These are phyloP conservation scores for Mycena rosella DNA, from an alignment of 768 basidiomycete species.

Conservation along the genomic window DNA sequence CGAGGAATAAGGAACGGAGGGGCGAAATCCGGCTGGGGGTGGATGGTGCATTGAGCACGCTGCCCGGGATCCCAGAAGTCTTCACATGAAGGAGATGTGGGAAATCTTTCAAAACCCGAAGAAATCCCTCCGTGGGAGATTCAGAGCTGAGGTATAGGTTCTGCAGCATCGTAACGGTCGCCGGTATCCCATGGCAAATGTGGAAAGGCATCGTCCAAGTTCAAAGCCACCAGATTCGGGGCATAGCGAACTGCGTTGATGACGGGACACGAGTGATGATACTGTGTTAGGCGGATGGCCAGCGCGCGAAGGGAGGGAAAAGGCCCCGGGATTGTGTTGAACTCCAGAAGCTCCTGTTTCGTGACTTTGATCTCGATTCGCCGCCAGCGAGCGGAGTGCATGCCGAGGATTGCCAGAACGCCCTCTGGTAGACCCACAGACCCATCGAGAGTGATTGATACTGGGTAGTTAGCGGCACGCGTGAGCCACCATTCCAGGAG, in stretches of 20 bases:
- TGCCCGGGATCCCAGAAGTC: neutral
- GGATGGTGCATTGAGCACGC: too few species aligned
- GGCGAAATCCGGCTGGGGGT: too few species aligned
- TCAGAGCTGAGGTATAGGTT: neutral
- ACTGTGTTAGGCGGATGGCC: slow-evolving; percentile 29
- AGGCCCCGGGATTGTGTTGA: neutral
- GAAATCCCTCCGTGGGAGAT: neutral
- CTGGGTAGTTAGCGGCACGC: neutral
- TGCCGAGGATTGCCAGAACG: neutral
- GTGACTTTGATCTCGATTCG: neutral
- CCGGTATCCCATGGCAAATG: too few species aligned
- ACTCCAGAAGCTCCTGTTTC: neutral
- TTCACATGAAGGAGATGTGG: neutral
- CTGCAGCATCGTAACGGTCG: too few species aligned
- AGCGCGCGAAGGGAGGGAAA: slow-evolving; percentile 3
- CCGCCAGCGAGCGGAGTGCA: neutral
- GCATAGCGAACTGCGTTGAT: neutral
- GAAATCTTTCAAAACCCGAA: neutral
- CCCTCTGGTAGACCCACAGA: neutral
- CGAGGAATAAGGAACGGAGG: neutral
- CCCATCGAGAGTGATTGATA: neutral
- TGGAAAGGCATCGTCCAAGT: neutral
- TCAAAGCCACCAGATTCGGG: neutral
- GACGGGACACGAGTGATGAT: neutral
- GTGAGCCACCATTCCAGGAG: slow-evolving; percentile 13